Base-by-base conservation (phyloP, 768 basidiomycete genomes). In the Boletus vinaceobasis region DNA sequence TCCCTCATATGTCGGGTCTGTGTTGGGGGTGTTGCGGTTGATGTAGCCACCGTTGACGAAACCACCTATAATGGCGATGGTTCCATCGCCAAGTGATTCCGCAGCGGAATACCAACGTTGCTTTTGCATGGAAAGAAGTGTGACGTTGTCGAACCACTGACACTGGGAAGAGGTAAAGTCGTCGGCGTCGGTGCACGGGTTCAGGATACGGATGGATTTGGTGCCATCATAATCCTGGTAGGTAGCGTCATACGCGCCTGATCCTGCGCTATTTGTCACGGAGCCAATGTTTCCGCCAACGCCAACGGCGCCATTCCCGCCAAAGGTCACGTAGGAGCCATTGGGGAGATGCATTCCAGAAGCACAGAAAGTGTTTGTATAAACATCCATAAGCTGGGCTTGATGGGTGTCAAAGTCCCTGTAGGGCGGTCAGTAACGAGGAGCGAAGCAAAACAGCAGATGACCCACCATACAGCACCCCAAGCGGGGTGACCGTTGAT, bases 211-310 rank as follows among this genome's bases (percentile, higher is more conserved):
- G 65, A 96, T 91, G 39, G 88, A 77, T 49, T 79, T 82, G 17
- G 82, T 79, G 47, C 95, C 93, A 63, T 93, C 91, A 56, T 83
- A 90, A 68, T 96, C 87, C 50, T 84, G 73, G 70, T 91, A 95
- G 10, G 74, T 76, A 38, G 85, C 72, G 62, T 90, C 88, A 73
- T 75, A 90, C 1, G 71, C 63, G 19, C 78, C 82, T 6, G 79
- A 73, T 50, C 67, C 77, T 2, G 75, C 77, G 23, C 64, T 72
- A 58, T 81, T 79, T 19, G 65, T 61, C 45, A 78, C 76, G 2
- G 81, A 80, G 23, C 82, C 81, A 27, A 82, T 75, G 50, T 73
- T 73, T 33, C 88, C 90, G 31, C 83, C 82, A 4, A 79, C 82
- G 23, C 82, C 84, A 17, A 91, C 75, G 15, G 90, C 89, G 26